phyloP scores from a whole-genome alignment of 495 filamentous ascomycete species.

The Neohortaea acidophila region DNA sequence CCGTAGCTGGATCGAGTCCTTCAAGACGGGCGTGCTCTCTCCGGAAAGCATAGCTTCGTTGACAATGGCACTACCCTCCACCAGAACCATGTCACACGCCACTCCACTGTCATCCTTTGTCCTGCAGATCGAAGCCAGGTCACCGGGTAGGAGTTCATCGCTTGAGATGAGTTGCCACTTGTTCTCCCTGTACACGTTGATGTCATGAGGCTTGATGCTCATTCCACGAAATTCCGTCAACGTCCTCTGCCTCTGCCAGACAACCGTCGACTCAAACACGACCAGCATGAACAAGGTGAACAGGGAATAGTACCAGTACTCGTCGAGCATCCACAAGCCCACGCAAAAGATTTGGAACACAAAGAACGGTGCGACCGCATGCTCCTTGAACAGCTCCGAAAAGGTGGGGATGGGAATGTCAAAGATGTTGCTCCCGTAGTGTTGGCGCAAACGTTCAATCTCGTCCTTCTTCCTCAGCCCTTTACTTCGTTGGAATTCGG shows the following conservation, averaged over 20 bases:
- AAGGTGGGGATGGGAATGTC: slow-evolving; percentile 96
- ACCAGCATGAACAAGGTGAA: slow-evolving; percentile 98
- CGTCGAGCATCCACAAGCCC: slow-evolving; percentile 94
- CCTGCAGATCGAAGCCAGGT: slow-evolving; percentile 82
- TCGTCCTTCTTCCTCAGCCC: slow-evolving; percentile 59
- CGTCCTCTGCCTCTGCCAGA: slow-evolving; percentile 98
- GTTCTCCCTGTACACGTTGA: slow-evolving; percentile 72
- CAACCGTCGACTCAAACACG: slow-evolving; percentile 93
- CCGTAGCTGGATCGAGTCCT: slow-evolving; percentile 88
- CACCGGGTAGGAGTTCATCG: slow-evolving; percentile 89
- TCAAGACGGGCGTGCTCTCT: slow-evolving; percentile 90
- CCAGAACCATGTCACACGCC: slow-evolving; percentile 88
- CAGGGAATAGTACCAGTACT: slow-evolving; percentile 99
- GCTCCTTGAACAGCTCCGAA: slow-evolving; percentile 90
- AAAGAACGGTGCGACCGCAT: slow-evolving; percentile 97
- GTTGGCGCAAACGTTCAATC: slow-evolving; percentile 61
- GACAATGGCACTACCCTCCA: slow-evolving; percentile 92
- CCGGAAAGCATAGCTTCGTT: slow-evolving; percentile 99
- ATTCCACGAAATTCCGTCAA: slow-evolving; percentile 94
- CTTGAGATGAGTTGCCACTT: slow-evolving; percentile 84
- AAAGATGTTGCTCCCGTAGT: slow-evolving; percentile 94
- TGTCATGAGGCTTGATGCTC: slow-evolving; percentile 95
- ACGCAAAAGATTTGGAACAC: slow-evolving; percentile 99
- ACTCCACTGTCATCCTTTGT: slow-evolving; percentile 96
- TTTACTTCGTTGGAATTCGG: slow-evolving; percentile 57